Evolutionary conservation across 495 filamentous ascomycete genomes (phyloP), one percentile per base, ranked within the genome.

Genomic region (Penicillium cinerascens): DNA sequence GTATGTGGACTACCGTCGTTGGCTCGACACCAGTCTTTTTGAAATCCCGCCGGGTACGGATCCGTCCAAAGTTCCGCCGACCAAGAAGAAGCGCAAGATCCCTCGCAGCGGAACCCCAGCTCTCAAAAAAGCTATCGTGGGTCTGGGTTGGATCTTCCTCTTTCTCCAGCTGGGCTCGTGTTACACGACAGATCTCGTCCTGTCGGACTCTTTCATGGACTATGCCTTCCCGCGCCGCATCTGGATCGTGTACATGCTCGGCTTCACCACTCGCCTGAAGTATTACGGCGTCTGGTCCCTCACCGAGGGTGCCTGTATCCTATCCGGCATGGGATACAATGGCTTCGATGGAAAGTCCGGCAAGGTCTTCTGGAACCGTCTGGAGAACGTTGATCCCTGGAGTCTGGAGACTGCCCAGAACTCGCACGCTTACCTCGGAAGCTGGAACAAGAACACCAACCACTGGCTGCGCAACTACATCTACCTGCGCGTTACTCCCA

Each of bases 361-460:
- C 51, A 86, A 86, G 58, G 87, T 91, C 20, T 85, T 85, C 44
- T 98, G 93, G 93, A 83, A 95, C 52, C 82, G 95, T 6, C 73
- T 97, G 11, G 83, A 87, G 56, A 97, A 97, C 54, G 86, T 98
- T 52, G 83, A 86, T 52, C 88, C 92, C 0, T 82, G 83, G 78
- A 78, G 79, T 7, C 82, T 97, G 17, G 93, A 98, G 71, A 74
- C 79, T 0, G 95, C 95, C 1, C 91, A 97, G 69, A 98, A 97
- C 65, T 86, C 87, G 13, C 82, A 90, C 40, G 91, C 80, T 4
- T 97, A 91, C 56, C 77, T 98, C 9, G 92, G 86, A 43, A 85
- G 78, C 64, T 98, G 93, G 93, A 98, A 98, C 70, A 93, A 95
- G 77, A 98, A 98, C 69, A 97, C 93, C 16, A 98, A 96, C 68